Evolutionary conservation across 148 eudicot species (phyloP), one percentile per base, ranked within the genome.

Genomic region (Salicornia ramosissima): DNA sequence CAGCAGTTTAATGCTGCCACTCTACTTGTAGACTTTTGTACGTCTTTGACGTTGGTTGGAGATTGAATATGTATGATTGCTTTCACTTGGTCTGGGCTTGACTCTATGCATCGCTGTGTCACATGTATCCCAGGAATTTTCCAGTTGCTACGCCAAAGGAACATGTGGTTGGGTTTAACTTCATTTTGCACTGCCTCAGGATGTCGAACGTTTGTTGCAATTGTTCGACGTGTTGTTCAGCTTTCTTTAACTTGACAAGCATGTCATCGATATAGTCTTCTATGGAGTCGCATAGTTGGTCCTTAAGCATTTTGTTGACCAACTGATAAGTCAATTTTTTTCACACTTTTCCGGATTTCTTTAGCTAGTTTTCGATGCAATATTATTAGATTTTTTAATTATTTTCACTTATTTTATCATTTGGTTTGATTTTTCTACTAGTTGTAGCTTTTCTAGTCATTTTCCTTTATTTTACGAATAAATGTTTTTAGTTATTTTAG

Each of bases 71-170:
- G 13, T 3, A 61, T 30, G 5, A 61, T 61, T 39, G 40, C 39
- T 33, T 31, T 61, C 5, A 61, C 30, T 31, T 61, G 39, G 5
- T 61, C 40, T 5, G 65, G 36, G 18, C 65, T 61, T 28, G 39
- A 39, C 29, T 61, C 65, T 29, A 61, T 61, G 8, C 40, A 39
- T 61, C 65, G 29, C 15, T 30, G 4, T 14, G 40, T 61, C 31
- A 61, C 65, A 61, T 31, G 40, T 61, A 30, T 2, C 65, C 65
- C 3, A 61, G 40, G 21, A 61, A 61, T 15, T 61, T 31, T 16
- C 65, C 59, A 22, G 59, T 7, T 19, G 59, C 18, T 3, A 54
- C 59, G 2, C 59, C 24, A 54, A 54, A 54, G 22, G 59, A 12
- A 7, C 59, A 54, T 26, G 18, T 54, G 4, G 26, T 54, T 54